Evolutionary conservation across 148 eudicot genomes (phyloP), one percentile per base, ranked within the genome.

Genomic region (Fagopyrum tataricum): DNA sequence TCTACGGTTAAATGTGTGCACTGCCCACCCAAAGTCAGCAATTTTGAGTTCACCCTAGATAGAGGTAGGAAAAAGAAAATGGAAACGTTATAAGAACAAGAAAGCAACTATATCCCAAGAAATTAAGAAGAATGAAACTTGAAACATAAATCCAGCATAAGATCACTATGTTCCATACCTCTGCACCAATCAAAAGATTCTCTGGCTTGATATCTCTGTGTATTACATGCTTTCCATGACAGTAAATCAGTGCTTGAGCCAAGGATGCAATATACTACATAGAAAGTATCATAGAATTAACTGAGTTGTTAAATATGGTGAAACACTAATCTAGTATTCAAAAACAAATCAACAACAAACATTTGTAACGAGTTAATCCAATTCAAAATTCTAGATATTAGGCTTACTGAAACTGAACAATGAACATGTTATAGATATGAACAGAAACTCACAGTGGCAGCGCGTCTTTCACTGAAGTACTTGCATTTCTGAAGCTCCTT

Each of bases 1-100:
- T 80, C 98, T 88, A 21, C 98, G 91, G 80, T 87, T 90, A 55
- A 91, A 94, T 12, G 98, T 94, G 84, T 94, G 98, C 56, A 94
- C 98, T 4, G 98, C 94, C 98, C 98, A 94, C 44, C 98, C 98
- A 81, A 94, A 94, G 80, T 94, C 98, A 13, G 98, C 98, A 80
- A 94, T 94, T 82, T 94, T 94, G 61, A 94, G 87, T 76, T 90
- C 98, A 72, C 98, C 98, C 98, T 94, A 83, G 17, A 67, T 40
- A 24, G 46, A n/a, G n/a, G 56, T 51, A 51, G 56, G 56, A 51
- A 23, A 59, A 51, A 24, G 17, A 24, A 11, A 59, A 10, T 23
- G 23, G 39, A 10, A 59, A 18, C 31, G 5, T 14, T n/a, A 13
- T 66, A 41, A 66, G 70, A 37, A 66, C 20, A 40, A 31, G 10